Evolutionary conservation across 1,139 yeast species (phyloP).

Genomic region (Yarrowia galli): DNA sequence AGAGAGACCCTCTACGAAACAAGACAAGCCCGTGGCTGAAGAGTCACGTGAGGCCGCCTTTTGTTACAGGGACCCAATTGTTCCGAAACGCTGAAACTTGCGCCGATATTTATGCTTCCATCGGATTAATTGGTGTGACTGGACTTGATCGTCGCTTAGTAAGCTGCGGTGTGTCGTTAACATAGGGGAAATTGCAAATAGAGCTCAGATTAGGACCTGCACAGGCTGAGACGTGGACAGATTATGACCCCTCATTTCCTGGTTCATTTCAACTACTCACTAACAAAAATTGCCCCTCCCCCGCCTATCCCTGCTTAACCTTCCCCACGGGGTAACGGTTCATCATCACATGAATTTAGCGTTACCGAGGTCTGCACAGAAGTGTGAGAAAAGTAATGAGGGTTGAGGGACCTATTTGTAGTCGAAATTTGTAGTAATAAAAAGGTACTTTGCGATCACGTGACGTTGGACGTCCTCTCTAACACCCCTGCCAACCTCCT

Average conservation of each 20-base stretch:
- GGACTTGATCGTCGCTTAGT: neutral
- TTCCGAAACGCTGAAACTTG: neutral
- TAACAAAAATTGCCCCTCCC: neutral
- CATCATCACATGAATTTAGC: conserved; percentile 23
- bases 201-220: no score
- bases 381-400: neutral
- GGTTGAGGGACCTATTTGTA: neutral
- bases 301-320: neutral
- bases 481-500: no score
- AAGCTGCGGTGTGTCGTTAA: no score
- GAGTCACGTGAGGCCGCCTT: neutral
- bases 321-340: conserved; percentile 31
- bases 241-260: neutral
- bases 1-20: neutral
- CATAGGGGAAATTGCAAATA: no score
- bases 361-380: conserved; percentile 18
- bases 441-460: neutral
- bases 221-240: neutral
- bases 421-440: neutral
- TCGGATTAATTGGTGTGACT: neutral
- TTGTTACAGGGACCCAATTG: conserved; percentile 14
- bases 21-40: neutral
- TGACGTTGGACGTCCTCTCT: neutral
- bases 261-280: no score
- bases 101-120: neutral